phyloP scores from a whole-genome alignment of 768 basidiomycete genomes.

The Collybia nuda region DNA sequence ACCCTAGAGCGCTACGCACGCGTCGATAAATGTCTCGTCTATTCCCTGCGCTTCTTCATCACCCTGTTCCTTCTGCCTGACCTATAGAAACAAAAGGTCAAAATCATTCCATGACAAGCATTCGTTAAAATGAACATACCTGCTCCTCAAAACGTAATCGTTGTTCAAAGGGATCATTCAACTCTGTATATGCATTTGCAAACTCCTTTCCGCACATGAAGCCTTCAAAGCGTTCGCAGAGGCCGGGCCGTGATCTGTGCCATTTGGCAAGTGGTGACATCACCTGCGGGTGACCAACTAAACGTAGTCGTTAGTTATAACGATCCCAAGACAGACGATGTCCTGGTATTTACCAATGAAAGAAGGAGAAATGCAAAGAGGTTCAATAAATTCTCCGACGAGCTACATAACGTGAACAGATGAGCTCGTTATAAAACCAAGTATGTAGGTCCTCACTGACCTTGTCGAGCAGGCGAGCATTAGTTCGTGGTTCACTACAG shows the following conservation, averaged over 20 bases:
- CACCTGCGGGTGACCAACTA: conserved; percentile 97
- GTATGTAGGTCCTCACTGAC: conserved; percentile 29
- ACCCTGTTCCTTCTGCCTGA: conserved; percentile 91
- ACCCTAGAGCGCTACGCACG: conserved; percentile 52
- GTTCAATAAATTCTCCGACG: conserved; percentile 97
- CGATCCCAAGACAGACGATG: background rate
- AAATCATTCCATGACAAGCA: background rate
- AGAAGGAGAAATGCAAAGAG: conserved; percentile 91
- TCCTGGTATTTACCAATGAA: conserved; percentile 72
- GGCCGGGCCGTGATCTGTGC: conserved; percentile 94
- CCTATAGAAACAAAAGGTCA: conserved; percentile 34
- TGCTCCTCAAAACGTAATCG: conserved; percentile 95
- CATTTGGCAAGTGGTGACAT: conserved; percentile 99
- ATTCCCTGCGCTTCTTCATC: conserved; percentile 98
- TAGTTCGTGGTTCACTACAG: conserved; percentile 94
- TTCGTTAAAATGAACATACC: conserved; percentile 30
- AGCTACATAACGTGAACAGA: conserved; percentile 47
- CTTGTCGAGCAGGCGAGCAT: conserved; percentile 94
- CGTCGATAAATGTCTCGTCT: conserved; percentile 94
- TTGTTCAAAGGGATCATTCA: conserved; percentile 99
- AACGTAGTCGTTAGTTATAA: conserved; percentile 4
- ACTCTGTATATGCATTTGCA: conserved; percentile 98
- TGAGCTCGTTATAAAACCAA: background rate
- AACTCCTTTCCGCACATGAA: conserved; percentile 99
- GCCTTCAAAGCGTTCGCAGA: conserved; percentile 98